These are phyloP conservation scores for Trichomonascaceae sp. DNA, from an alignment of 1,139 yeast genomes.

Conservation along the genomic window DNA sequence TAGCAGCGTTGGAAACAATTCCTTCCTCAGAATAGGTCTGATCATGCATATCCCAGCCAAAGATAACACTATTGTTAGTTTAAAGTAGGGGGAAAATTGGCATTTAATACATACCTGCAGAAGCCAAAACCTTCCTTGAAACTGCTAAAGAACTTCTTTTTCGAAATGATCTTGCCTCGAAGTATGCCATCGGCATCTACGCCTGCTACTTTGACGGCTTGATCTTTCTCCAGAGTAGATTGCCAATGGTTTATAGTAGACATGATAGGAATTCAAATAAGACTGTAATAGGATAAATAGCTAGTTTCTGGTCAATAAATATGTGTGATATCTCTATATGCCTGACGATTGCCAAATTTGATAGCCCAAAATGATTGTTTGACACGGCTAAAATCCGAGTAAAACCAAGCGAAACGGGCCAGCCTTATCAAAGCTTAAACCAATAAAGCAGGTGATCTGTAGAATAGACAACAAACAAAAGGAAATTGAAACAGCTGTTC, in stretches of 20 bases:
- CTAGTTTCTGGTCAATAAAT: too few relatives aligned
- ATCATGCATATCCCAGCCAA: conserved; percentile 38
- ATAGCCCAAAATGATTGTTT: too few relatives aligned
- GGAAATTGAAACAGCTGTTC: too few relatives aligned
- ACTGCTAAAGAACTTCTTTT: conserved; percentile 28
- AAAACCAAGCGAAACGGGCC: too few relatives aligned
- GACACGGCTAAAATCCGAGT: too few relatives aligned
- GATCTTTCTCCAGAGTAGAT: conserved; percentile 18
- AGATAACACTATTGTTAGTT: conserved; percentile 24
- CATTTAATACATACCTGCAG: conserved; percentile 19
- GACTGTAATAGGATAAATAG: too few relatives aligned
- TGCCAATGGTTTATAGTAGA: conserved; percentile 7
- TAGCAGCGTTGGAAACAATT: conserved; percentile 28
- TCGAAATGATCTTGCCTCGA: conserved; percentile 34
- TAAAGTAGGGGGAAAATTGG: background rate
- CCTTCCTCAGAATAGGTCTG: conserved; percentile 27
- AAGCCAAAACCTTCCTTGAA: conserved; percentile 32
- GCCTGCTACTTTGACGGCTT: conserved; percentile 33
- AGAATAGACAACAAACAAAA: too few relatives aligned
- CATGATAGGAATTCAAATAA: conserved; percentile 1
- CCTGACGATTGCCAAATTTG: too few relatives aligned
- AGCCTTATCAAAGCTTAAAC: too few relatives aligned
- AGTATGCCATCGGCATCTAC: conserved; percentile 35
- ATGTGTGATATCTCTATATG: too few relatives aligned
- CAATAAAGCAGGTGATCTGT: too few relatives aligned